A percentile compares a stretch with the other conserved stretches of the same genome.
phyloP scores from a whole-genome alignment of 163 green algal species.

The Chloroidium sp. region DNA sequence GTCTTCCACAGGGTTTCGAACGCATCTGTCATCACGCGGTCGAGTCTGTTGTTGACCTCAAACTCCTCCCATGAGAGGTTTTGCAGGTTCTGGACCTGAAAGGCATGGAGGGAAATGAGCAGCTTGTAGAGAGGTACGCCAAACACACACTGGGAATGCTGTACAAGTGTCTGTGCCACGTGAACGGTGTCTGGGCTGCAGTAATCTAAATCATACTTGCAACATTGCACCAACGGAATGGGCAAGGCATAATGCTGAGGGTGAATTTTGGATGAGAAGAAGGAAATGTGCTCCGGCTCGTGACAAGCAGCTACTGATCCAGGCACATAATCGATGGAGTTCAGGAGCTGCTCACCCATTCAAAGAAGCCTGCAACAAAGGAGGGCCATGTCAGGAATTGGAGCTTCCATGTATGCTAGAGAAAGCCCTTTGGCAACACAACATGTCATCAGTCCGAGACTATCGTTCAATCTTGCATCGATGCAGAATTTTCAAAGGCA shows the following conservation, averaged over 20 bases:
- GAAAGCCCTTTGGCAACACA: background rate
- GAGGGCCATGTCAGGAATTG: background rate
- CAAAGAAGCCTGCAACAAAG: slow-evolving; percentile 75
- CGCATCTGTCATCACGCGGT: slow-evolving; percentile 24
- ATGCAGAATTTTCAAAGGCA: background rate
- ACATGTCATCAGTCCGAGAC: background rate
- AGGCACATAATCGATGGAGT: too few relatives aligned
- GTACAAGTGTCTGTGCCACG: too few relatives aligned
- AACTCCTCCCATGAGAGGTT: slow-evolving; percentile 52
- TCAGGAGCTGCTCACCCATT: slow-evolving; percentile 30
- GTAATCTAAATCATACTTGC: too few relatives aligned
- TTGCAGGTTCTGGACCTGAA: slow-evolving; percentile 81
- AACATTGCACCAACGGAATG: too few relatives aligned
- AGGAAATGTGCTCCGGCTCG: too few relatives aligned
- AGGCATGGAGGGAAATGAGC: background rate
- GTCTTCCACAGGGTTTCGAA: slow-evolving; percentile 49
- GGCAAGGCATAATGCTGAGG: too few relatives aligned
- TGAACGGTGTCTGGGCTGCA: too few relatives aligned
- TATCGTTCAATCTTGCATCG: background rate
- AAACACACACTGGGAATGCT: too few relatives aligned
- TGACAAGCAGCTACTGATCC: too few relatives aligned
- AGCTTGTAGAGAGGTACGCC: too few relatives aligned
- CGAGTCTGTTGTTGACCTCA: slow-evolving; percentile 70
- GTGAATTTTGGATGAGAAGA: too few relatives aligned
- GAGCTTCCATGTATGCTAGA: background rate